These are phyloP conservation scores for Coprinopsis cinerea DNA, from an alignment of 768 basidiomycete species.

Conservation along the genomic window DNA sequence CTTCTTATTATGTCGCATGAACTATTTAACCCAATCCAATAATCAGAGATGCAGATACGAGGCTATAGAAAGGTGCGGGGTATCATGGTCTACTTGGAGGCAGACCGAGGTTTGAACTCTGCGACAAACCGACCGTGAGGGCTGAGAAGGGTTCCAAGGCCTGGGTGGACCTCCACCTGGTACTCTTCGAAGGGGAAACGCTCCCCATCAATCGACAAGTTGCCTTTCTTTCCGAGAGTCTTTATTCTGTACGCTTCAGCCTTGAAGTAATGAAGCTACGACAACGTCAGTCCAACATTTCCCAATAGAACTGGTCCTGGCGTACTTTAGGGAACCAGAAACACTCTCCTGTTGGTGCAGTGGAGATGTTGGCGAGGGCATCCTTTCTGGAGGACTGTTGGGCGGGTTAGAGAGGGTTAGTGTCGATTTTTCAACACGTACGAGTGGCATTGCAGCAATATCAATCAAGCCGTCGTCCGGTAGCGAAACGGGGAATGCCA, in stretches of 20 bases:
- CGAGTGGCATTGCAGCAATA: constrained; percentile 57
- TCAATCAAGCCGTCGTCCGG: constrained; percentile 79
- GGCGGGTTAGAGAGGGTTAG: constrained; percentile 2
- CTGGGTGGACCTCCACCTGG: constrained; percentile 70
- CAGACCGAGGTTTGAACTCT: constrained; percentile 35
- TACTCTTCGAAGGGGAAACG: constrained; percentile 66
- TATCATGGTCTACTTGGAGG: neutral
- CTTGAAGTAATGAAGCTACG: constrained; percentile 66
- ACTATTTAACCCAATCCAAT: too few relatives aligned
- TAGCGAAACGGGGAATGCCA: constrained; percentile 80
- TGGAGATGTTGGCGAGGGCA: constrained; percentile 49
- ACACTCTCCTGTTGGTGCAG: constrained; percentile 52
- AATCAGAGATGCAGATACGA: too few relatives aligned
- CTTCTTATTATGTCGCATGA: too few relatives aligned
- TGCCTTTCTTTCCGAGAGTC: constrained; percentile 47
- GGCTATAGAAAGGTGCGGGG: neutral
- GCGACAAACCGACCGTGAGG: constrained; percentile 55
- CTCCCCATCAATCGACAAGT: constrained; percentile 76
- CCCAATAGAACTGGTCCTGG: too few relatives aligned
- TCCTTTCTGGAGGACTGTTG: constrained; percentile 44
- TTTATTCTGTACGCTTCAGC: constrained; percentile 69
- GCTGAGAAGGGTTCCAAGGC: constrained; percentile 61
- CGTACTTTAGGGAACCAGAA: constrained; percentile 62
- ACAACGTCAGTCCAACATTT: constrained; percentile 10
- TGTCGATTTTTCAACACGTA: too few relatives aligned